Conservation (phyloP, 2,329 filamentous ascomycete species). For the Sarocladium oryzae region DNA sequence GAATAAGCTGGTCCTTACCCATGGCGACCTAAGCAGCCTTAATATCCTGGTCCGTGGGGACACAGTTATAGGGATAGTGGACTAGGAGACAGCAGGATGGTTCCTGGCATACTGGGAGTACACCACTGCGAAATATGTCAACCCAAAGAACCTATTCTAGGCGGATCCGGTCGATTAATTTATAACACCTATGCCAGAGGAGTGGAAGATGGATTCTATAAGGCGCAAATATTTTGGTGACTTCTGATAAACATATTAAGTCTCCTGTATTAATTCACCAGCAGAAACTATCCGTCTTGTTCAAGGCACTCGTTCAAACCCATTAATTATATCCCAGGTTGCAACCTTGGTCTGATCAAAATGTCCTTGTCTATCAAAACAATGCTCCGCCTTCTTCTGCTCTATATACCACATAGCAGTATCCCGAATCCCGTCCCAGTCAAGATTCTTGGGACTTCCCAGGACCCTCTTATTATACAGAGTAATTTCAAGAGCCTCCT, state of each 20-base stretch:
- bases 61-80: slow-evolving; percentile 36
- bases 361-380: slow-evolving; percentile 28
- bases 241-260: neutral
- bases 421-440: slow-evolving; percentile 29
- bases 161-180: slow-evolving; percentile 19
- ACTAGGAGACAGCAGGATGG: slow-evolving; percentile 29
- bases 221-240: slow-evolving; percentile 7
- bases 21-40: slow-evolving; percentile 35
- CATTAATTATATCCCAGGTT: slow-evolving; percentile 4
- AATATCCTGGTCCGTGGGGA: slow-evolving; percentile 37
- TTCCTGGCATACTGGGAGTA: slow-evolving; percentile 30
- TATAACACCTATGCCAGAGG: slow-evolving; percentile 12
- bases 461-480: slow-evolving; percentile 23
- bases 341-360: neutral
- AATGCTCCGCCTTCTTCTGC: slow-evolving; percentile 30
- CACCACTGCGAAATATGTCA: slow-evolving; percentile 18
- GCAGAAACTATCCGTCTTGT: neutral
- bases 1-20: slow-evolving; percentile 30
- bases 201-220: slow-evolving; percentile 12
- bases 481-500: slow-evolving; percentile 29
- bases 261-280: neutral
- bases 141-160: slow-evolving; percentile 17
- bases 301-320: slow-evolving; percentile 1
- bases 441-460: slow-evolving; percentile 20
- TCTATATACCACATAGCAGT: slow-evolving; percentile 31